phyloP scores from a whole-genome alignment of 352 stramenopile species.

The Phytophthora vignae region DNA sequence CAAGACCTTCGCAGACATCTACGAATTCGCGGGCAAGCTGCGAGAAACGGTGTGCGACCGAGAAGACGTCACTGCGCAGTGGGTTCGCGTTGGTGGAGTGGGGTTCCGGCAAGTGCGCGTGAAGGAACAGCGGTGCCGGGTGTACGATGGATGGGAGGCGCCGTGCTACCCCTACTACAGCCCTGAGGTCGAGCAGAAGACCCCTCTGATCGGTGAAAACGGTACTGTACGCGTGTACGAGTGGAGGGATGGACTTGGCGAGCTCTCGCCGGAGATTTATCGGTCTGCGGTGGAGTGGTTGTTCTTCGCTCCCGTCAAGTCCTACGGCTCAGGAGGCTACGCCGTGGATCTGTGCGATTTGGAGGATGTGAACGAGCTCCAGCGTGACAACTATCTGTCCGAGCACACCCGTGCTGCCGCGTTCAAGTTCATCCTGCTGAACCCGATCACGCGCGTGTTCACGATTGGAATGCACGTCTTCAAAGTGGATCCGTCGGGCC shows the following conservation, averaged over 20 bases:
- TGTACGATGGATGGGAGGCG: slow-evolving; percentile 66
- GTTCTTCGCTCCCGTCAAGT: slow-evolving; percentile 48
- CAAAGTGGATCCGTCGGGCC: slow-evolving; percentile 78
- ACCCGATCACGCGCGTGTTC: slow-evolving; percentile 90
- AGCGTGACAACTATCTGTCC: slow-evolving; percentile 78
- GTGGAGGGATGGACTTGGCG: slow-evolving; percentile 73
- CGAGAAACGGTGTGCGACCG: slow-evolving; percentile 63
- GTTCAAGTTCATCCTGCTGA: slow-evolving; percentile 89
- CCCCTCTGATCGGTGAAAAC: slow-evolving; percentile 50
- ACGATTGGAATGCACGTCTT: slow-evolving; percentile 89
- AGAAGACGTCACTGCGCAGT: slow-evolving; percentile 66
- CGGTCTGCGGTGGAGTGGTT: slow-evolving; percentile 62
- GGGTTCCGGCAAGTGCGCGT: slow-evolving; percentile 88
- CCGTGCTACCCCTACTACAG: slow-evolving; percentile 84
- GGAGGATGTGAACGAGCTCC: slow-evolving; percentile 63
- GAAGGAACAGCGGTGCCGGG: slow-evolving; percentile 69
- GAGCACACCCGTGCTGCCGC: slow-evolving; percentile 82
- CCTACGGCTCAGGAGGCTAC: slow-evolving; percentile 77
- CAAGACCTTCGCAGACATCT: slow-evolving; percentile 79
- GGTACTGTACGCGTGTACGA: slow-evolving; percentile 52
- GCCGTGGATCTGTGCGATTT: slow-evolving; percentile 76
- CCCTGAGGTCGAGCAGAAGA: slow-evolving; percentile 57
- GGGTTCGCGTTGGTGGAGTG: slow-evolving; percentile 79
- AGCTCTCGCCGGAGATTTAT: slow-evolving; percentile 64
- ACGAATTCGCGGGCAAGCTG: slow-evolving; percentile 74